Percentiles rank a stretch among this genome's conserved stretches.
Conservation (phyloP, 257 asterid genomes). For the Ilex aquifolium region DNA sequence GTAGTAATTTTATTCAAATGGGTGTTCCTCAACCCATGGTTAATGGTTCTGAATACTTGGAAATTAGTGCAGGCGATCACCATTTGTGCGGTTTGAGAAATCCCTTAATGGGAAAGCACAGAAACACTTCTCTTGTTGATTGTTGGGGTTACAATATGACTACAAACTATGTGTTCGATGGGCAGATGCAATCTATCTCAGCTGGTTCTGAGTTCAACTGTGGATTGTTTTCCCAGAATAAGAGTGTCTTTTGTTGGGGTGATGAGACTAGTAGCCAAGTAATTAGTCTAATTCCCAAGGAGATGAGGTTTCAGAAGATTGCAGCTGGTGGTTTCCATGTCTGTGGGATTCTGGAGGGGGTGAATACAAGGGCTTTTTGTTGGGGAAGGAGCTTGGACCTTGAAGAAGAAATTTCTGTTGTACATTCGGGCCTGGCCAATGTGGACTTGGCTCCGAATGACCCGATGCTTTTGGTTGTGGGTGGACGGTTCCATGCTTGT, state of each 20-base stretch:
- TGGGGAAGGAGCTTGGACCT: conserved; percentile 75
- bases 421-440: conserved; percentile 36
- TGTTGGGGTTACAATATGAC: conserved; percentile 99
- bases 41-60: conserved; percentile 49
- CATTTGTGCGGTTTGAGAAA: conserved; percentile 81
- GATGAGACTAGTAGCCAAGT: conserved; percentile 66
- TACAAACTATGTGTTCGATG: conserved; percentile 45
- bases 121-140: conserved; percentile 66
- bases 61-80: conserved; percentile 86
- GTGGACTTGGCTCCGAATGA: conserved; percentile 51
- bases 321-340: conserved; percentile 95
- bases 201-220: conserved; percentile 89
- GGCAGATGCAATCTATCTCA: conserved; percentile 76
- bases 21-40: conserved; percentile 50
- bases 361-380: conserved; percentile 46
- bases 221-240: conserved; percentile 63
- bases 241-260: conserved; percentile 89
- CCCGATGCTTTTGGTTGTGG: conserved; percentile 65
- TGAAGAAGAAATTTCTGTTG: conserved; percentile 38
- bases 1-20: conserved; percentile 50
- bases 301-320: conserved; percentile 46
- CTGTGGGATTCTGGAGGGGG: conserved; percentile 75
- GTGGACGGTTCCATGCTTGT: conserved; percentile 82
- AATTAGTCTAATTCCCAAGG: conserved; percentile 46
- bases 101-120: conserved; percentile 56